Base-by-base conservation (phyloP, 2,329 filamentous ascomycete genomes). In the Fragosphaeria purpurea region DNA sequence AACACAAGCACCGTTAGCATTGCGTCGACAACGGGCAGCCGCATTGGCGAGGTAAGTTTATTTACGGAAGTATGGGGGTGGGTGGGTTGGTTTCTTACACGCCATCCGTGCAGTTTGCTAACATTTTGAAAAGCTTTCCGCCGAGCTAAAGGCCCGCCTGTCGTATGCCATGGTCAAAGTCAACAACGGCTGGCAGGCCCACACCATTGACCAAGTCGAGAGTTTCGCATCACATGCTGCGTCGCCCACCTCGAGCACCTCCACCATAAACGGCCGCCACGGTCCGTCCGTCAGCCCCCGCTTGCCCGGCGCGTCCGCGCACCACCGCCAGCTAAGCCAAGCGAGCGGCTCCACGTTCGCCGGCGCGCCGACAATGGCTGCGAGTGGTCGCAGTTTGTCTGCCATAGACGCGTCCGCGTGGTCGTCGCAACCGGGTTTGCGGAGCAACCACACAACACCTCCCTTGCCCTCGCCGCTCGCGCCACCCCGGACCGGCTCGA, bases 141-240 rank as follows among this genome's bases (percentile, higher is more conserved):
- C 83, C 50, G 86, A 91, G 62, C 76, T 97, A 48, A 85, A 84
- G 62, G 83, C 88, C 47, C 85, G 88, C 60, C 76, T 97, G 33
- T 88, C 88, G 6, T 96, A 96, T 66, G 91, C 91, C 56, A 93
- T 95, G 78, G 78, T 94, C 63, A 96, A 95, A 67, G 86, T 96
- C 41, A 88, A 88, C 63, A 83, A 94, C 62, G 88, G 88, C 52
- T 93, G 89, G 85, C 86, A 95, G 67, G 77, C 83, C 46, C 82
- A 85, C 56, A 82, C 81, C 13, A 80, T 93, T 52, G 82, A 85
- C 50, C 86, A 91, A 65, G 79, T 91, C 34, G 88, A 91, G 67
- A 80, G 79, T 44, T 69, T 88, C 41, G 80, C 86, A 8, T 87
- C 86, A 1, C 81, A 85, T 49, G 76, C 76, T 52, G 77, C 73